Conservation (phyloP, 176 grass and related monocot genomes). For the Triticum urartu region DNA sequence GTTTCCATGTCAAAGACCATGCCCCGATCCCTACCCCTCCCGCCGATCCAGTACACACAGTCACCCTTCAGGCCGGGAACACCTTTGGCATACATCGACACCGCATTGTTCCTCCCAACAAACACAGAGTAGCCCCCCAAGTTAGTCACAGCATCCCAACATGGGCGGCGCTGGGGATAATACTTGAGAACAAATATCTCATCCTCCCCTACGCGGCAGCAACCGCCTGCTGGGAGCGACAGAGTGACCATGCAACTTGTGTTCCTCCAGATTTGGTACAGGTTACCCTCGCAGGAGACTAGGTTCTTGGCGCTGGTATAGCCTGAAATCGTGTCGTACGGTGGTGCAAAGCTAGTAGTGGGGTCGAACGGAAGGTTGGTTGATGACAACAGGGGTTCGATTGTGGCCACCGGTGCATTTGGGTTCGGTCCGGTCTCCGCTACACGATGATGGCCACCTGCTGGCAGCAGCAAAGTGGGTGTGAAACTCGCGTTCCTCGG, state of each 20-base stretch:
- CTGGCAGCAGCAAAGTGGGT: too few relatives aligned
- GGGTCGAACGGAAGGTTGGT: conserved; percentile 24
- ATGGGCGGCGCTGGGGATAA: conserved; percentile 20
- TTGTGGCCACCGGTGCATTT: not conserved
- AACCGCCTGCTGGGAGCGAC: conserved; percentile 38
- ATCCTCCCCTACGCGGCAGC: conserved; percentile 16
- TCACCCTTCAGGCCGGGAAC: not conserved
- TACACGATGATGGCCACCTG: too few relatives aligned
- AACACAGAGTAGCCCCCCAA: conserved; percentile 28
- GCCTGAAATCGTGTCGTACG: conserved; percentile 21
- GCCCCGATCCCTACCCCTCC: too few relatives aligned
- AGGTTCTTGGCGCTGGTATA: conserved; percentile 36
- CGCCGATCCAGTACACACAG: too few relatives aligned
- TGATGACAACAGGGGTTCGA: conserved; percentile 17
- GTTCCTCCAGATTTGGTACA: conserved; percentile 49
- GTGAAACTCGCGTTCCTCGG: too few relatives aligned
- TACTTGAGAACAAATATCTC: conserved; percentile 40
- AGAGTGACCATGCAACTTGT: conserved; percentile 39
- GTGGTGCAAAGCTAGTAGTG: conserved; percentile 21
- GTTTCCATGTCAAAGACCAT: too few relatives aligned
- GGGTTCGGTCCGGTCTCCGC: conserved; percentile 11
- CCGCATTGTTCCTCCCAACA: conserved; percentile 35
- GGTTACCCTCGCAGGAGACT: conserved; percentile 23
- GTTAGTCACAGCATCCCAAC: conserved; percentile 31
- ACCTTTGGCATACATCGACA: conserved; percentile 27